Evolutionary conservation across 345 rosid genomes (phyloP).

Genomic region (Citrus hindsii): DNA sequence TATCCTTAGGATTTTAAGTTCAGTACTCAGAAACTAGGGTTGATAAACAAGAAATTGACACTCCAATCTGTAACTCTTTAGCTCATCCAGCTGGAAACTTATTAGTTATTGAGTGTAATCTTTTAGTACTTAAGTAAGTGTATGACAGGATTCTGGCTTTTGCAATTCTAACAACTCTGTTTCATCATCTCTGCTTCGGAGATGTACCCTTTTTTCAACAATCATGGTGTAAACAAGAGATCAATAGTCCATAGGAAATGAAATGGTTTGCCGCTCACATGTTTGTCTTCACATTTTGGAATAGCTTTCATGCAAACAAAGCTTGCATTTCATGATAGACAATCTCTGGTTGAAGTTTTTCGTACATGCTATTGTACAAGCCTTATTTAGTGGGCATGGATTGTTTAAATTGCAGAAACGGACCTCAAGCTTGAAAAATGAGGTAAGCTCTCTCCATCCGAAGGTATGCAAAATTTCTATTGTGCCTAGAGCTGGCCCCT

Average conservation of each 20-base stretch:
- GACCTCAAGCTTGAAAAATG: not conserved
- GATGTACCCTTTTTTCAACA: not conserved
- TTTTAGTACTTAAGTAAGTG: too few species aligned
- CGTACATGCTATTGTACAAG: not conserved
- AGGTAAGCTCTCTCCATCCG: not conserved
- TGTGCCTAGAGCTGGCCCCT: not conserved
- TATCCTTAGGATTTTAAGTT: too few species aligned
- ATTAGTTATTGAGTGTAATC: too few species aligned
- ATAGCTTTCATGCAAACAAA: not conserved
- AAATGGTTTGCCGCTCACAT: not conserved
- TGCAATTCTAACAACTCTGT: not conserved
- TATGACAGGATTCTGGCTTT: too few species aligned
- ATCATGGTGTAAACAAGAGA: not conserved
- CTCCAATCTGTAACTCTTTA: too few species aligned
- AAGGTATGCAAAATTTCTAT: not conserved
- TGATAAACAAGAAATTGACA: too few species aligned
- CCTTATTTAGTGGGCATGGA: not conserved
- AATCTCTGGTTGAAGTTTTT: not conserved
- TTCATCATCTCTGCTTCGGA: not conserved
- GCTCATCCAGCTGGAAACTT: too few species aligned
- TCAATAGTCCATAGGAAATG: not conserved
- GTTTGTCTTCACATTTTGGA: not conserved
- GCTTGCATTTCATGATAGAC: not conserved
- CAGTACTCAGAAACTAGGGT: too few species aligned
- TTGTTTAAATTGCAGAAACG: not conserved